Conservation (phyloP, 768 basidiomycete genomes). For the Gymnopilus dilepis region DNA sequence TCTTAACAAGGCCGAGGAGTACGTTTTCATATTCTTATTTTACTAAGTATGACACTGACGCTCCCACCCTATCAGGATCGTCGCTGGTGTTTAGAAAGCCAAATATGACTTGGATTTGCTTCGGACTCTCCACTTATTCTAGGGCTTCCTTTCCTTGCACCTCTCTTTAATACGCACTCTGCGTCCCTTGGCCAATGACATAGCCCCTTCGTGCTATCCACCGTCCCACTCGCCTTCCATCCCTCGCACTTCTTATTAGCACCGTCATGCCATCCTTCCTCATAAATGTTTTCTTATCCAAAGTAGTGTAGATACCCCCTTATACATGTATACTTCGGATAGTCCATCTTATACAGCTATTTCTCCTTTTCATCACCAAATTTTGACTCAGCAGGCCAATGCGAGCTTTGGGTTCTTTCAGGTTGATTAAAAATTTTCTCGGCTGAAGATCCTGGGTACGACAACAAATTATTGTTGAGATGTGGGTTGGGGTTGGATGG, state of each 20-base stretch:
- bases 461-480: no score
- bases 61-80: slow-evolving; percentile 32
- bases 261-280: slow-evolving; percentile 20
- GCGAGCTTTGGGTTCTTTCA: no score
- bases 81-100: slow-evolving; percentile 34
- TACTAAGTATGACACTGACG: slow-evolving; percentile 10
- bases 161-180: background rate
- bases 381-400: no score
- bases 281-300: no score
- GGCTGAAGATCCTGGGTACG: no score
- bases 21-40: slow-evolving; percentile 38
- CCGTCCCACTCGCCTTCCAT: background rate
- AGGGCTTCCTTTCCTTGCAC: slow-evolving; percentile 1
- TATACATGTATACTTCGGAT: slow-evolving; percentile 30
- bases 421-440: no score
- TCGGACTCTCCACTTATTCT: background rate
- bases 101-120: background rate
- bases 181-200: background rate
- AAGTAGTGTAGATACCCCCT: slow-evolving; percentile 30
- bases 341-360: slow-evolving; percentile 11
- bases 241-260: background rate
- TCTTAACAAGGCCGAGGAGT: slow-evolving; percentile 97
- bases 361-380: no score
- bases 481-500: background rate
- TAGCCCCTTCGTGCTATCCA: background rate